Percentiles rank a stretch among this genome's conserved stretches.
phyloP scores from a whole-genome alignment of 2,329 filamentous ascomycete genomes.

The Fusarium sp. region DNA sequence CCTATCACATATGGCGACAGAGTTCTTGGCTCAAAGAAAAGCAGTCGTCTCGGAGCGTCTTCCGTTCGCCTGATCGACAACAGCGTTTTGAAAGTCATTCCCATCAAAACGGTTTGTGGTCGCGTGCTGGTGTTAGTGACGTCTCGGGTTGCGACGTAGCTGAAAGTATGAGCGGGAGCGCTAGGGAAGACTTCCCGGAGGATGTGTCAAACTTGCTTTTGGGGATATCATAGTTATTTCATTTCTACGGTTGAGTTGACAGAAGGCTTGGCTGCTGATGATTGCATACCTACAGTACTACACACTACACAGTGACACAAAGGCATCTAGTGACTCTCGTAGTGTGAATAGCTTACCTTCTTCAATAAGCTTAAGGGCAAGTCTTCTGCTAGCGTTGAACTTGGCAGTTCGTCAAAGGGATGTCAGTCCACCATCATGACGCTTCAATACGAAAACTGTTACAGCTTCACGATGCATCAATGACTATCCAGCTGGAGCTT shows the following conservation, averaged over 20 bases:
- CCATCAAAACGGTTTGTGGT: background rate
- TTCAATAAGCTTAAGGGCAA: background rate
- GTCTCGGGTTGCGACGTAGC: conserved; percentile 10
- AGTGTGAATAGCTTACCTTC: background rate
- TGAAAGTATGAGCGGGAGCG: conserved; percentile 23
- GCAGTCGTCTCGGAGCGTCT: background rate
- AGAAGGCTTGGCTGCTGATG: background rate
- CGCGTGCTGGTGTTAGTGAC: conserved; percentile 8
- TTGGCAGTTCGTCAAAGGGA: background rate
- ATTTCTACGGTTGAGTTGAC: background rate
- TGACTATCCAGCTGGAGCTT: background rate
- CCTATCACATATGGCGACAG: conserved; percentile 2
- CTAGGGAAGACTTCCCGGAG: conserved; percentile 28
- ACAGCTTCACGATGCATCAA: background rate
- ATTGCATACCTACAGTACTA: background rate
- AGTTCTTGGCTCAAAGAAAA: background rate
- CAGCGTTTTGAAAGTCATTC: conserved; percentile 15
- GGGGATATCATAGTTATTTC: conserved; percentile 3
- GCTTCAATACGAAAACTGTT: background rate
- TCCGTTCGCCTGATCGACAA: conserved; percentile 14
- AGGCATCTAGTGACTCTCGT: background rate
- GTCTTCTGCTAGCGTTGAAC: background rate
- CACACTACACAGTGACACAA: background rate
- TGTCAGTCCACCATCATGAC: background rate
- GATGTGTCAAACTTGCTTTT: background rate